Base-by-base conservation (phyloP, 2,329 filamentous ascomycete genomes). In the Pyrenochaeta sp. region DNA sequence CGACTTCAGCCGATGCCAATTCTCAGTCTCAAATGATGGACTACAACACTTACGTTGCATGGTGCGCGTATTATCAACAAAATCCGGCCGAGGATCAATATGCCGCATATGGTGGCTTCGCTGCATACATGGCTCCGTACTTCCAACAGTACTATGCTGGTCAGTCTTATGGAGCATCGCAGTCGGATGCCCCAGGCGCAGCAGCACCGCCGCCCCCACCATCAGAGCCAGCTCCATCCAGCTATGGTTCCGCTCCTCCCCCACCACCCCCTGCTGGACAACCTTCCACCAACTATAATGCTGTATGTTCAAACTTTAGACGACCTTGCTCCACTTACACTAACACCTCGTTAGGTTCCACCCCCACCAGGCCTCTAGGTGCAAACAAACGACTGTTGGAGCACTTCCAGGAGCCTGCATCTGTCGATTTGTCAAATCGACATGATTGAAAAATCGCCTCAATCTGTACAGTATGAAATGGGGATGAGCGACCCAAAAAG, bases 31-130 rank as follows among this genome's bases (percentile, higher is more conserved):
- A 65, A 37, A 58, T 67, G 38, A 71, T 76, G 39, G 88, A 95
- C 60, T 94, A 94, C 68, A 84, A 84, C 38, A 84, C 87, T 13
- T 88, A 93, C 64, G 95, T 95, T 68, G 87, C 91, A 68, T 94
- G 95, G 71, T 93, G 92, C 50, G 63, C 59, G 20, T 65, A 65
- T 45, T 65, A 67, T 42, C 80, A 79, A 22, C 83, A 42, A 83
- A 87, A 23, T 87, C 53, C 95, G 93, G 68, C 86, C 86, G 77
- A 82, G 51, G 90, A 96, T 63, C 93, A 92, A 0, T 96, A 96
- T 69, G 90, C 90, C 28, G 85, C 89, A 7, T 96, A 94, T 60
- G 93, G 93, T 51, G 93, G 93, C 41, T 96, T 70, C 35, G 56
- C 68, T 11, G 56, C 51, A 35, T 51, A 59, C 23, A 51, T 58